phyloP scores from a whole-genome alignment of 2,329 filamentous ascomycete genomes.

The Thermomyces lanuginosus region DNA sequence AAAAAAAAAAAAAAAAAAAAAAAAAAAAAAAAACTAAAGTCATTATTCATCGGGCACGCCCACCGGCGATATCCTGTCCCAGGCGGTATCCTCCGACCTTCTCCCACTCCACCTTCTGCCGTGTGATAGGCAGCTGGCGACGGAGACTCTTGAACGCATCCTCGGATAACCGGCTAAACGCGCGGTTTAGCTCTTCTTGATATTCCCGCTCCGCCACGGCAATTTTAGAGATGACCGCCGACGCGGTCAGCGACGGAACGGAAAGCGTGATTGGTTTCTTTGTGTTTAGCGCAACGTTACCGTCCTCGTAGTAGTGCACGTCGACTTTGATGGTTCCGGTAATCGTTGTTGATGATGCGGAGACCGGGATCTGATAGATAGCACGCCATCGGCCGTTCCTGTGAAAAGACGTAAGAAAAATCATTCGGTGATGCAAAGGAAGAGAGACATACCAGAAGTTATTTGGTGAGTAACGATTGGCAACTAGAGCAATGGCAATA shows the following conservation, averaged over 20 bases:
- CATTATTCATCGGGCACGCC: constrained; percentile 28
- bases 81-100: constrained; percentile 87
- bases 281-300: constrained; percentile 88
- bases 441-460: constrained; percentile 71
- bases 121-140: constrained; percentile 84
- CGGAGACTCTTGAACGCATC: constrained; percentile 87
- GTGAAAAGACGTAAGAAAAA: not conserved
- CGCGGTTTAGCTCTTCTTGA: constrained; percentile 86
- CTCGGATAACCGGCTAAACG: constrained; percentile 76
- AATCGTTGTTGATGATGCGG: constrained; percentile 41
- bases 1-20: too few species aligned
- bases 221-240: constrained; percentile 63
- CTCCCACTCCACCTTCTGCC: constrained; percentile 99
- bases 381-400: constrained; percentile 96
- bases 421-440: not conserved
- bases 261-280: constrained; percentile 54
- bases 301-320: constrained; percentile 98
- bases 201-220: constrained; percentile 73
- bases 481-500: constrained; percentile 68
- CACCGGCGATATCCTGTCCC: constrained; percentile 62
- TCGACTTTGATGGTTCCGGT: constrained; percentile 78
- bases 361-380: constrained; percentile 60
- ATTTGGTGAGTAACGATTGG: constrained; percentile 93
- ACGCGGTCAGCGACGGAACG: constrained; percentile 45
- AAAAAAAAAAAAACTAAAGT: constrained; percentile 1